phyloP scores from a whole-genome alignment of 768 basidiomycete genomes.

The Auriscalpium vulgare region DNA sequence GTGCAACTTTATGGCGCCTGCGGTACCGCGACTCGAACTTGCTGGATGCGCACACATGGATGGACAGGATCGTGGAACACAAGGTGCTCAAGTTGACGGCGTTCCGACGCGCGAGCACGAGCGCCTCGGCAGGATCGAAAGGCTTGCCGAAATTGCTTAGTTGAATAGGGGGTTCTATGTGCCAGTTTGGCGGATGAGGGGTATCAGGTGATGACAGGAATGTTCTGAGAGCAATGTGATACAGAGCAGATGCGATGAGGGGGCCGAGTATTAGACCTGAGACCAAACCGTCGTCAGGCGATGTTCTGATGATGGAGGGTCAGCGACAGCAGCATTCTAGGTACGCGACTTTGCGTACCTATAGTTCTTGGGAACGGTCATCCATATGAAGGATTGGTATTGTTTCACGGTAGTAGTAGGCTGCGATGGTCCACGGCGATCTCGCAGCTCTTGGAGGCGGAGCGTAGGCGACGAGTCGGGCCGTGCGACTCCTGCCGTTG shows the following conservation, averaged over 20 bases:
- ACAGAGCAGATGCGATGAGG: conserved; percentile 62
- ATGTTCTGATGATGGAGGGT: conserved; percentile 41
- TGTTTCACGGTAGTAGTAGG: conserved; percentile 29
- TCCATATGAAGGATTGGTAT: conserved; percentile 73
- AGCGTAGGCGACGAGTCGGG: conserved; percentile 5
- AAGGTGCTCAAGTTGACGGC: conserved; percentile 75
- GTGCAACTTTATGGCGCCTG: conserved; percentile 34
- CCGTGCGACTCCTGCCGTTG: background rate
- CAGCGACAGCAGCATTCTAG: too few species aligned
- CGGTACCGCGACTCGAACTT: conserved; percentile 56
- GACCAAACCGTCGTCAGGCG: conserved; percentile 77
- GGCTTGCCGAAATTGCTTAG: conserved; percentile 36
- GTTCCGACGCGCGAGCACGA: conserved; percentile 63
- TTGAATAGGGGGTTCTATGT: conserved; percentile 63
- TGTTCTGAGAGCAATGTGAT: conserved; percentile 41
- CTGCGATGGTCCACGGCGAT: conserved; percentile 32
- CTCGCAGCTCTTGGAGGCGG: conserved; percentile 37
- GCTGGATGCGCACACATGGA: conserved; percentile 74
- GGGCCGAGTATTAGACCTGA: conserved; percentile 83
- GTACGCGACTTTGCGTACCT: conserved; percentile 34
- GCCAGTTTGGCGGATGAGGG: conserved; percentile 58
- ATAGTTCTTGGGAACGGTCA: conserved; percentile 87
- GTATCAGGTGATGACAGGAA: conserved; percentile 18
- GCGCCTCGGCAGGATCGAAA: conserved; percentile 42
- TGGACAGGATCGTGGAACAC: conserved; percentile 70